Conservation (phyloP, 257 asterid genomes). For the Solanum pinnatisectum region DNA sequence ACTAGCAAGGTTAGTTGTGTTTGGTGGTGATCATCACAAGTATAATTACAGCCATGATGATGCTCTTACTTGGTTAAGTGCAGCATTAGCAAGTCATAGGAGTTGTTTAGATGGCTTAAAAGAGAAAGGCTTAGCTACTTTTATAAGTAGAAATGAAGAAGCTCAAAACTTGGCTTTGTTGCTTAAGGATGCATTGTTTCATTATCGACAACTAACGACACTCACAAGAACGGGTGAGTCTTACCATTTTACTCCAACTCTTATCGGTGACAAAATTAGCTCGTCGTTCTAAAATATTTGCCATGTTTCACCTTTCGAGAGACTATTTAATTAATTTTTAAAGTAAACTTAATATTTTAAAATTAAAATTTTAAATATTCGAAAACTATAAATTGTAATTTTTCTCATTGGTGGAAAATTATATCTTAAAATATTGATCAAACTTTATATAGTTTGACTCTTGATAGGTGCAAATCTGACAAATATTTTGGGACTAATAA, state of each 20-base stretch:
- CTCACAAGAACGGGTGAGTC: not conserved
- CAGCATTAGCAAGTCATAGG: constrained; percentile 47
- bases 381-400: not conserved
- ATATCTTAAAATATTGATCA: no score
- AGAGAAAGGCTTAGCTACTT: constrained; percentile 11
- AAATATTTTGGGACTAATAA: fast-evolving
- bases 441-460: not conserved
- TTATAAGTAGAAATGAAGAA: not conserved
- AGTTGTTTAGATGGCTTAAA: constrained; percentile 56
- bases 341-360: not conserved
- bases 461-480: not conserved
- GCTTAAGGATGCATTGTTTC: constrained; percentile 40
- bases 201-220: constrained; percentile 1
- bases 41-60: constrained; percentile 23
- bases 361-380: not conserved
- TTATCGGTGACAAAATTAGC: not conserved
- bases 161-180: constrained; percentile 24
- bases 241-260: no score
- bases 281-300: not conserved
- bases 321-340: no score
- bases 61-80: constrained; percentile 61
- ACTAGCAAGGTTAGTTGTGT: constrained; percentile 25
- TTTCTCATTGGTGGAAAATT: not conserved
- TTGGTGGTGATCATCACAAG: not conserved
- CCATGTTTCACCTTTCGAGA: not conserved